Evolutionary conservation across 129 eudicot genomes (phyloP).

Genomic region (Flaveria trinervia): DNA sequence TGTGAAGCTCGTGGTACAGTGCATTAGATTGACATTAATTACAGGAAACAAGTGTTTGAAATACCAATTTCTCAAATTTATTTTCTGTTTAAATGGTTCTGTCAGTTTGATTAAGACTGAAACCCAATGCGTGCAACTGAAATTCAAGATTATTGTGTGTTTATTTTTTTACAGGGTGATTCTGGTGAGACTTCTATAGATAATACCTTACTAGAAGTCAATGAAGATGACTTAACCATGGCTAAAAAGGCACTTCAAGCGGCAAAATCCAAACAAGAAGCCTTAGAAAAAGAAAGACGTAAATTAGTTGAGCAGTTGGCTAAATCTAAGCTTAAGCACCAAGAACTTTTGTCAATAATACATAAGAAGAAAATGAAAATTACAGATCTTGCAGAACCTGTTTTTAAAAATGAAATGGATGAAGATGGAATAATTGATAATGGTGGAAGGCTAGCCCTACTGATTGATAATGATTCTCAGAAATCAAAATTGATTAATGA

Average conservation of each 20-base stretch:
- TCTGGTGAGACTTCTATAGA: constrained; percentile 35
- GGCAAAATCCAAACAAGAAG: constrained; percentile 38
- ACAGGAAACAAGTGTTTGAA: background rate
- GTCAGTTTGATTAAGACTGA: background rate
- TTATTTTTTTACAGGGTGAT: constrained; percentile 40
- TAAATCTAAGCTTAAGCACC: constrained; percentile 41
- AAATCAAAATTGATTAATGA: constrained; percentile 51
- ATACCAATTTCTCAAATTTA: constrained; percentile 2
- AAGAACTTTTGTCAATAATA: constrained; percentile 46
- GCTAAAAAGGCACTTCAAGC: constrained; percentile 40
- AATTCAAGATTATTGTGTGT: background rate
- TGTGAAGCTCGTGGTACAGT: background rate
- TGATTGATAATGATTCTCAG: constrained; percentile 52
- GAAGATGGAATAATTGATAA: constrained; percentile 41
- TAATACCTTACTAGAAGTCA: constrained; percentile 32
- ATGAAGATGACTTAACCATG: constrained; percentile 33
- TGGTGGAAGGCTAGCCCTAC: constrained; percentile 60
- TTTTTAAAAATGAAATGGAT: constrained; percentile 36
- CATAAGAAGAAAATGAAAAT: constrained; percentile 47
- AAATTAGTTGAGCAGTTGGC: constrained; percentile 47
- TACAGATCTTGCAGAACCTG: constrained; percentile 44
- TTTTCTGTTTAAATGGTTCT: background rate
- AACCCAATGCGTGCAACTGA: background rate
- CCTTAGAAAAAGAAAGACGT: constrained; percentile 49
- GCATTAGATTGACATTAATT: constrained; percentile 1